Percentiles rank a stretch among this genome's conserved stretches.
Evolutionary conservation across 306 rosid genomes (phyloP).

Genomic region (Lagenaria siceraria): DNA sequence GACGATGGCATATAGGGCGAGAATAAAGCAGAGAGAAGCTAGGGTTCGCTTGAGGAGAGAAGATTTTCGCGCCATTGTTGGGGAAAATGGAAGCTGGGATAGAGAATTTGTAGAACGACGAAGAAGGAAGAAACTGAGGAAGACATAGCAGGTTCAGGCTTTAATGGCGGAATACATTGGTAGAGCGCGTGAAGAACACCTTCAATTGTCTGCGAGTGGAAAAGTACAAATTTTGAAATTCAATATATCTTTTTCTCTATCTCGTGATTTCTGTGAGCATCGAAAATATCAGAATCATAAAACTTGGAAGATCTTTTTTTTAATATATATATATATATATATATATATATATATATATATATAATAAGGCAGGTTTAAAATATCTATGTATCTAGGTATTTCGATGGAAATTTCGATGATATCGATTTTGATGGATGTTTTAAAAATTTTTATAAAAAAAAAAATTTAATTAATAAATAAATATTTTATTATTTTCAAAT

Average conservation of each 20-base stretch:
- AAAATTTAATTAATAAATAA: no score
- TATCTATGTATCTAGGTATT: no score
- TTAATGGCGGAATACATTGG: neutral
- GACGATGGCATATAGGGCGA: conserved; percentile 37
- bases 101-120: neutral
- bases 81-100: neutral
- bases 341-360: no score
- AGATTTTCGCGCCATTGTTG: conserved; percentile 41
- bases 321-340: no score
- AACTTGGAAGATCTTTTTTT: no score
- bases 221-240: neutral
- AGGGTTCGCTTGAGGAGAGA: conserved; percentile 47
- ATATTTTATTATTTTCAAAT: no score
- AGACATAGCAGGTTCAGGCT: neutral
- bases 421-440: no score
- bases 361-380: no score
- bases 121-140: neutral
- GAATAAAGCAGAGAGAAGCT: conserved; percentile 20
- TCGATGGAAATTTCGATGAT: no score
- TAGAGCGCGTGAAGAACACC: neutral
- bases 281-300: neutral
- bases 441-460: no score
- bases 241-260: neutral
- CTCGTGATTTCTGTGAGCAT: neutral
- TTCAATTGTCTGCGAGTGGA: neutral